These are phyloP conservation scores for Metroxylon sagu DNA, from an alignment of 176 grass and related monocot species.

Conservation along the genomic window DNA sequence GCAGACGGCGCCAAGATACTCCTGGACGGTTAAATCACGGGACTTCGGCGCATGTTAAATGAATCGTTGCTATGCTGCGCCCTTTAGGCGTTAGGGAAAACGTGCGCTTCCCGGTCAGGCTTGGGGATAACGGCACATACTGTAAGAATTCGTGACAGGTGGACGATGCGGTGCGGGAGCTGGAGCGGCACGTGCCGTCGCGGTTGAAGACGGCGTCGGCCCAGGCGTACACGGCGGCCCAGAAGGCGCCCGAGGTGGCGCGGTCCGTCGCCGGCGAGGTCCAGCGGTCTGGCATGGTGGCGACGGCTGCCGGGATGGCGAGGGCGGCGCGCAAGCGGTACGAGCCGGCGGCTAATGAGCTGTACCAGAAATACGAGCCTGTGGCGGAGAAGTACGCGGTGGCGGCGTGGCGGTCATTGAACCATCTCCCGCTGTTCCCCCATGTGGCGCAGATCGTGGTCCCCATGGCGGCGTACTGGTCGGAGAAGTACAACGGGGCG, in stretches of 20 bases:
- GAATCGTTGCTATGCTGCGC: too few species aligned
- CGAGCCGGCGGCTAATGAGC: constrained; percentile 38
- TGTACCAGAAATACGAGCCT: constrained; percentile 61
- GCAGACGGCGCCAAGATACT: too few species aligned
- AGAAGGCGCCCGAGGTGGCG: constrained; percentile 30
- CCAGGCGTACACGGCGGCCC: constrained; percentile 25
- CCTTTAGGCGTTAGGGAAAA: too few species aligned
- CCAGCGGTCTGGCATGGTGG: constrained; percentile 31
- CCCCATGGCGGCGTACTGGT: constrained; percentile 52
- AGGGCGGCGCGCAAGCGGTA: constrained; percentile 15
- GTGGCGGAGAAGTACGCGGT: constrained; percentile 62
- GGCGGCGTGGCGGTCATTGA: constrained; percentile 62
- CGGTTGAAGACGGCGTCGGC: constrained; percentile 30
- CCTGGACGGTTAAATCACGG: too few species aligned
- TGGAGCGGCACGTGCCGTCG: constrained; percentile 42
- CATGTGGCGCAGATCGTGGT: constrained; percentile 55
- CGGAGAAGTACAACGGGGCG: constrained; percentile 69
- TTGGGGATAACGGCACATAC: too few species aligned
- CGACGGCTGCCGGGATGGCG: constrained; percentile 15
- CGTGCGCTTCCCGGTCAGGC: too few species aligned
- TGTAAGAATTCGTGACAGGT: constrained; percentile 31
- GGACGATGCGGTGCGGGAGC: constrained; percentile 30
- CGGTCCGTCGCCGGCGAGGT: constrained; percentile 36
- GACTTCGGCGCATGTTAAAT: too few species aligned
- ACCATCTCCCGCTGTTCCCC: constrained; percentile 61